Percentiles rank a stretch among this genome's conserved stretches.
These are phyloP conservation scores for Amanita molliuscula DNA, from an alignment of 768 basidiomycete species.

Conservation along the genomic window DNA sequence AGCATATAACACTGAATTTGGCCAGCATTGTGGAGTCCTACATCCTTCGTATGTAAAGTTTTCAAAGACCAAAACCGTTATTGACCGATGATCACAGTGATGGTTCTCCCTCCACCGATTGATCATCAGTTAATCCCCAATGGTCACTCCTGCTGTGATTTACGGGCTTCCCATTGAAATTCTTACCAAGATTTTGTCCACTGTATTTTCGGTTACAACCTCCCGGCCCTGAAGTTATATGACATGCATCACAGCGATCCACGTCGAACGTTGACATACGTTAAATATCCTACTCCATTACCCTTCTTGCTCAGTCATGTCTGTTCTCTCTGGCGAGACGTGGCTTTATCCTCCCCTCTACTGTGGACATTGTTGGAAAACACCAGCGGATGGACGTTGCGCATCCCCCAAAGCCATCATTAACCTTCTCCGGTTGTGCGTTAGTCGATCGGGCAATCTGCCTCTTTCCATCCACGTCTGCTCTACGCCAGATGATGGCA, in stretches of 20 bases:
- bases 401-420: not conserved
- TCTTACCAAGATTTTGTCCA: not conserved
- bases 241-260: not conserved
- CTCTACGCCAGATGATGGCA: not conserved
- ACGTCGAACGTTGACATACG: not conserved
- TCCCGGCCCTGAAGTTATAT: not conserved
- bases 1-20: not conserved
- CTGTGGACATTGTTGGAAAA: not conserved
- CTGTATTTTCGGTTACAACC: not conserved
- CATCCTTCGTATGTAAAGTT: too few species aligned
- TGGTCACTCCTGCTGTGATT: not conserved
- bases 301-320: constrained; percentile 1
- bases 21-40: too few species aligned
- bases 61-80: not conserved
- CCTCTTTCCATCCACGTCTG: not conserved
- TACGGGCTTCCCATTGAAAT: not conserved
- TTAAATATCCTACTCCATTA: not conserved
- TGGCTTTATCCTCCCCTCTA: not conserved
- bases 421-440: not conserved
- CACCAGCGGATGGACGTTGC: not conserved
- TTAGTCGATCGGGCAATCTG: not conserved
- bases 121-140: too few species aligned
- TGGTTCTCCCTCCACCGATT: too few species aligned
- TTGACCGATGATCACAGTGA: not conserved
- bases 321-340: not conserved